phyloP scores from a whole-genome alignment of 805 yeast species.

The Candida sithepensis region DNA sequence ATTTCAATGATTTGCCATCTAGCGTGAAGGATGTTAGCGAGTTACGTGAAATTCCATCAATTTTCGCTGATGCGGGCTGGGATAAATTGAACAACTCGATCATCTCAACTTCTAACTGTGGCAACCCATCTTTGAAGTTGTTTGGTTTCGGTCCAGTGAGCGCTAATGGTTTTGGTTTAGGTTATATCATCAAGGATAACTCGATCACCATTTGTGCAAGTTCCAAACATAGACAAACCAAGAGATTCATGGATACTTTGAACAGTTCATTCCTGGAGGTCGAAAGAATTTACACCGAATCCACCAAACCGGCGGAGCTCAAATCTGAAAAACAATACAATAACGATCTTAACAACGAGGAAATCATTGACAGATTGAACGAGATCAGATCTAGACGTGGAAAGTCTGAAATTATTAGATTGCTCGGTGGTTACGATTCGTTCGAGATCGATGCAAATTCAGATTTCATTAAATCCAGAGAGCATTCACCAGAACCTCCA shows the following conservation, averaged over 20 bases:
- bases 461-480: conserved; percentile 52
- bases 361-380: conserved; percentile 16
- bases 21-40: conserved; percentile 20
- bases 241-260: conserved; percentile 68
- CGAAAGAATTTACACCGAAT: conserved; percentile 43
- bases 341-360: conserved; percentile 14
- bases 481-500: conserved; percentile 54
- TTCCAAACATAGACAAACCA: conserved; percentile 85
- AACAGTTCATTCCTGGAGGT: conserved; percentile 59
- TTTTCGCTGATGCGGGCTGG: conserved; percentile 89
- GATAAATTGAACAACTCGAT: conserved; percentile 75
- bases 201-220: conserved; percentile 77
- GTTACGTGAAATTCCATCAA: conserved; percentile 53
- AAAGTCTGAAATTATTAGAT: conserved; percentile 31
- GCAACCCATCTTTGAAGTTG: conserved; percentile 79
- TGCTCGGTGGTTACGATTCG: conserved; percentile 84
- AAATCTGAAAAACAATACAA: conserved; percentile 2
- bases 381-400: conserved; percentile 18
- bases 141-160: conserved; percentile 93
- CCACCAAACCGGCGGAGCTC: conserved; percentile 16
- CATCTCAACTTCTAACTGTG: conserved; percentile 84
- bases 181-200: conserved; percentile 80
- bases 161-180: conserved; percentile 90
- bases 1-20: conserved; percentile 24
- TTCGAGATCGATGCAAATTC: conserved; percentile 63